phyloP scores from a whole-genome alignment of 768 basidiomycete species.

The Mycena haematopus region DNA sequence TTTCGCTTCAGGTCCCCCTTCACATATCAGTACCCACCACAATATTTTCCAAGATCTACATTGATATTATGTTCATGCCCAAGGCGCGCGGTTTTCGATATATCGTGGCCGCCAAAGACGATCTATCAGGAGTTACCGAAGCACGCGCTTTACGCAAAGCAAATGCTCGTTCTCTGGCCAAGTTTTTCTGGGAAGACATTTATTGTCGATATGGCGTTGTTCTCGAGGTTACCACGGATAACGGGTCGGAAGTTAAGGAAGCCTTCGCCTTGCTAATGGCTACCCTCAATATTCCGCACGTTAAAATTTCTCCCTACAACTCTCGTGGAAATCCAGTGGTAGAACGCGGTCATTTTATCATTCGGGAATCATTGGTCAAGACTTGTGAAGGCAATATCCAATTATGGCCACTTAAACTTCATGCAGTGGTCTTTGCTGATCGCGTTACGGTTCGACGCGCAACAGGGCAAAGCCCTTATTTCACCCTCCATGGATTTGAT shows the following conservation, averaged over 20 bases:
- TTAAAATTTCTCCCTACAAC: constrained; percentile 15
- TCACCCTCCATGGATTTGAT: too few relatives aligned
- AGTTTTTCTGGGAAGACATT: constrained; percentile 41
- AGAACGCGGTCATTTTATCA: too few relatives aligned
- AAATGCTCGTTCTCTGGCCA: constrained; percentile 25
- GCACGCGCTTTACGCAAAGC: constrained; percentile 26
- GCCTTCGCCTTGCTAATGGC: constrained; percentile 19
- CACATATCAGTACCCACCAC: constrained; percentile 7
- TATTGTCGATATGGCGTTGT: constrained; percentile 39
- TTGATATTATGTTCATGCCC: constrained; percentile 38
- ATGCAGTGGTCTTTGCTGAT: too few relatives aligned
- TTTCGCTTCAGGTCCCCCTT: constrained; percentile 24
- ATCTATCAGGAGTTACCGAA: constrained; percentile 35
- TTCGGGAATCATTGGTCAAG: constrained; percentile 9
- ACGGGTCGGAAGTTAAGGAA: constrained; percentile 33
- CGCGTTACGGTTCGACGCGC: too few relatives aligned
- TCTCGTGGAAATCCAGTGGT: constrained; percentile 7
- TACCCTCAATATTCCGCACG: neutral
- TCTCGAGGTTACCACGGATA: constrained; percentile 36
- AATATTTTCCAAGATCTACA: constrained; percentile 29
- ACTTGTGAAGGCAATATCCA: constrained; percentile 12
- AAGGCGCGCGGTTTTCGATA: constrained; percentile 27
- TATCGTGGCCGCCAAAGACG: constrained; percentile 37
- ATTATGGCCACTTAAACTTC: constrained; percentile 20
- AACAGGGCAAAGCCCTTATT: too few relatives aligned